Base-by-base conservation (phyloP, 2,329 filamentous ascomycete species). In the Colletotrichum phormii region DNA sequence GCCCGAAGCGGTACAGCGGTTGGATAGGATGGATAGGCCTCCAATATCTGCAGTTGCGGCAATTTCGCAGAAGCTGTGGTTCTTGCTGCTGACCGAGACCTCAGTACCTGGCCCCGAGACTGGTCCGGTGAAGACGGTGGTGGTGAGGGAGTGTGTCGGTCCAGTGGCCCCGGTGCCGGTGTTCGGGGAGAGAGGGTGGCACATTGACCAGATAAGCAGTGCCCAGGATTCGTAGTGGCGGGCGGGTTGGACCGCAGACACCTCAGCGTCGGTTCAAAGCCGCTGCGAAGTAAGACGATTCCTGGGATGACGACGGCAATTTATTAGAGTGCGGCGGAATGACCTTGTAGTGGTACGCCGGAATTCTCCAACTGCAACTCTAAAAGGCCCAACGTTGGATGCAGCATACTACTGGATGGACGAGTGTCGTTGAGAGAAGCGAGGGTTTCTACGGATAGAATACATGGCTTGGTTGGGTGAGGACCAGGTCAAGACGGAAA, bases 161-260 rank as follows among this genome's bases (percentile, higher is more conserved):
- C 53, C 11, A 64, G 65, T 68, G 59, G 53, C 8, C 13, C 62
- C 33, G 42, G 42, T 24, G 60, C 49, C 66, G 49, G 49, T 58
- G 37, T 42, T 53, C 13, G 37, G 58, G 53, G 65, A 31, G n/a
- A 61, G 46, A 64, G 37, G 22, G 11, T 64, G 37, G 55, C 60
- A 61, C 33, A 54, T 64, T 18, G 37, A 46, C 22, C 59, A 57
- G 66, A 70, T 18, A 55, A 60, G 60, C 33, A 58, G 12, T 26
- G 31, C 46, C n/a, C 13, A 65, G 59, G 46, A 18, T 63, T 51
- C 59, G 26, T 60, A 33, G 9, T 63, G 24, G 67, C 37, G 54
- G 57, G 31, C 62, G 65, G 69, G 31, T 53, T 69, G 26, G 64
- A 35, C 69, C 64, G 53, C 51, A 13, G 9, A 64, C 60, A 11